Base-by-base conservation (phyloP, 192 early-diverging fungal genomes). In the Coemansia sp. region DNA sequence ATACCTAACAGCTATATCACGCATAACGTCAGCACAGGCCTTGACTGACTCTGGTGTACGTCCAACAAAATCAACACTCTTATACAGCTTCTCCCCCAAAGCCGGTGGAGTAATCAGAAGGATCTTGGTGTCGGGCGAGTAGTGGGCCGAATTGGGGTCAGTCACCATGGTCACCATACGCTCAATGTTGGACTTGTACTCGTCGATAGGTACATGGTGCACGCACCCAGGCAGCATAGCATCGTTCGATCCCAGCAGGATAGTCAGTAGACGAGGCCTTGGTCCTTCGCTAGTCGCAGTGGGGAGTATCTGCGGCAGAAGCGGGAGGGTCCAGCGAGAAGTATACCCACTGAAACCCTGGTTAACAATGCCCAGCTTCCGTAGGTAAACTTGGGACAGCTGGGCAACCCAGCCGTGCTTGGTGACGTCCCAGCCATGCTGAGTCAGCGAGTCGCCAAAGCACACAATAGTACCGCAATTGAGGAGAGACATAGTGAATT, bases 371-470 rank as follows among this genome's bases (percentile, higher is more conserved):
- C 77, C 80, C 3, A 77, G 29, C 0, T 63, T 55, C 5, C 80
- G 72, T 27, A 72, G 6, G 59, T 83, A 83, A 0, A 62, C 10
- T 14, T 51, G 58, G 0, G 80, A 37, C 9, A 83, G 60, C 46
- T 83, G 80, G 1, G 80, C 75, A 0, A 66, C 63, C 80, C 80
- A 83, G 17, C 80, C 80, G 62, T 25, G 55, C 53, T 66, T 68
- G 36, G 27, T 32, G 2, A 83, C 75, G 50, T 75, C 69, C 72
- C 68, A 77, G 59, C 75, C 75, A 50, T 66, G 75, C 72, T 83
- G 80, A 2, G 80, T 77, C 25, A 83, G 29, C 32, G 73, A 75
- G 67, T 83, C 80, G 17, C 80, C 80, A 15, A 83, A 42, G 23
- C 68, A 74, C 46, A 82, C 17, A 5, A 74, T 42, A 14, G 41